Base-by-base conservation (phyloP, 306 rosid genomes). In the Vigna nakashimae region DNA sequence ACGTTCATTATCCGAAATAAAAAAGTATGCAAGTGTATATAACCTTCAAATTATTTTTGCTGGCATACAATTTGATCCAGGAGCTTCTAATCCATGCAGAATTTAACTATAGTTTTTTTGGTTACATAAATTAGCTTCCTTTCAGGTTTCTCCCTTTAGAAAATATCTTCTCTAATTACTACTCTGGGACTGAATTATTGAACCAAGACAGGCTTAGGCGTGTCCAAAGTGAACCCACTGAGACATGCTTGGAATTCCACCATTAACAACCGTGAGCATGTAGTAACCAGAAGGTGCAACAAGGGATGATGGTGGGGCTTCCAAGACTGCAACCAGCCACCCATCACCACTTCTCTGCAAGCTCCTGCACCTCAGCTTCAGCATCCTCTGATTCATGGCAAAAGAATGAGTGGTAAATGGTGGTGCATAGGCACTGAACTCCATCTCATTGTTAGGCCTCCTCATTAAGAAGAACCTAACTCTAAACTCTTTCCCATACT, bases 321-420 rank as follows among this genome's bases (percentile, higher is more conserved):
- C 92, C 64, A 94, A 50, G 0, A 86, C 79, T 10, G 89, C 91
- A 8, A 1, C 16, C 26, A 89, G 66, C 89, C 87, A 82, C 15
- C 87, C 88, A 38, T 9, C 38, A 3, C 57, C 43, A 7, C 4
- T 58, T 32, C 80, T 82, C 73, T 0, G 53, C 69, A 83, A 40
- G 1, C 80, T 85, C 64, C 24, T 87, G 53, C 84, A 77, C 77
- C 88, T 87, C 71, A 91, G 81, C 80, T 75, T 91, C 85, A 91
- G 8, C 90, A 91, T 43, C 81, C 97, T 87, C 80, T 93, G 96
- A 79, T 91, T 93, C 97, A 90, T 91, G 0, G 92, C 83, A 42
- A 90, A 53, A 2, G 96, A 83, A 71, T 93, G 98, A 0, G 98
- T 88, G 3, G 98, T 79, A 57, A 91, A 90, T 0, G 98, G 96